Base-by-base conservation (phyloP, 73 alveolate genomes). In the Tetrahymena thermophila region DNA sequence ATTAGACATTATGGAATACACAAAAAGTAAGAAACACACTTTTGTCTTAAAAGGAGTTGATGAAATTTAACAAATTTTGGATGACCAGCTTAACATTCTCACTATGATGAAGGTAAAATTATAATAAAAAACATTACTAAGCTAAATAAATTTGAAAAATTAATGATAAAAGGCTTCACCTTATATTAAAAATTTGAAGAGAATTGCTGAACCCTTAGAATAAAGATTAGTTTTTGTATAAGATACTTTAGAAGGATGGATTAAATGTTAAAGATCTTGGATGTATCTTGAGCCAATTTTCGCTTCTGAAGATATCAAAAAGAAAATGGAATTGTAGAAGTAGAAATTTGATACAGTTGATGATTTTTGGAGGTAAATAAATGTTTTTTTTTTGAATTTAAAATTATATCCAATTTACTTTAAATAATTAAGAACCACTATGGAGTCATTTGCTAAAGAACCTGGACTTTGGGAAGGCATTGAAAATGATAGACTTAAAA, bases 251-350 rank as follows among this genome's bases (percentile, higher is more conserved):
- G 99, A 98, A 94, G 98, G 97, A 94, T 98, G 98, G 97, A 97
- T 97, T 56, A 98, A 98, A 97, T 98, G 99, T 96, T 99, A 99
- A 97, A 98, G 99, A 96, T 98, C 99, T 3, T 99, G 99, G 99
- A 99, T 99, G 99, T 99, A 99, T 98, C 96, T 99, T 85, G 99
- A 99, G 96, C 99, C 99, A 1, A 99, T 99, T 94, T 99, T 99
- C 95, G 97, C 99, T 94, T 98, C 99, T 11, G 99, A 99, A 93
- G 99, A 99, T 96, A 99, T 99, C 93, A 99, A 97, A 95, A 97
- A 99, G 95, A 98, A 98, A 84, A 98, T 99, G 97, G 99, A 99
- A 8, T 94, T 97, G 0, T 99, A 98, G 97, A 98, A 98, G 93
- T 93, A 98, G 16, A 97, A 95, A 94, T 99, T 99, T 98, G 97